These are phyloP conservation scores for Pichia sp. DNA, from an alignment of 1,139 yeast species.

Conservation along the genomic window DNA sequence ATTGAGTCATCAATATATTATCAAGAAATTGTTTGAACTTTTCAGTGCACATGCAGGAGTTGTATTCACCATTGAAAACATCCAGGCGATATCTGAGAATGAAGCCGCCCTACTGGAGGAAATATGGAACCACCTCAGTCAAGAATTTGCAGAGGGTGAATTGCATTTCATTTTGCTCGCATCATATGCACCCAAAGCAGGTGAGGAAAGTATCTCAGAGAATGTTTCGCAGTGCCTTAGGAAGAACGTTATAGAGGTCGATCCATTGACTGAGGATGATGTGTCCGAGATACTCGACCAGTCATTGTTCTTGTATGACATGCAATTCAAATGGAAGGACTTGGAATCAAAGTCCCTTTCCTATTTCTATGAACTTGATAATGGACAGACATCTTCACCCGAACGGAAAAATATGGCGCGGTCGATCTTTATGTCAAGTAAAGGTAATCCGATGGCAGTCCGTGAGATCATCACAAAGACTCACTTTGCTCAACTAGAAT, in stretches of 20 bases:
- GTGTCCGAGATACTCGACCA: slow-evolving; percentile 22
- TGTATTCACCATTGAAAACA: slow-evolving; percentile 42
- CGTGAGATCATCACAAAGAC: slow-evolving; percentile 15
- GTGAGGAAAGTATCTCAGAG: neutral
- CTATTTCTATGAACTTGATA: slow-evolving; percentile 6
- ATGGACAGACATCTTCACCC: neutral
- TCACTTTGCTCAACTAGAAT: slow-evolving; percentile 14
- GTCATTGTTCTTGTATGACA: slow-evolving; percentile 18
- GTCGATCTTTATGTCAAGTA: slow-evolving; percentile 21
- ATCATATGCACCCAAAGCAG: slow-evolving; percentile 1
- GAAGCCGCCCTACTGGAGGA: slow-evolving; percentile 32
- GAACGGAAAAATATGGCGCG: slow-evolving; percentile 15
- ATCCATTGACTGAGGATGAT: slow-evolving; percentile 16
- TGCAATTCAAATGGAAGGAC: slow-evolving; percentile 10
- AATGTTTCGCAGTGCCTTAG: slow-evolving; percentile 5
- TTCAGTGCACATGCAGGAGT: slow-evolving; percentile 36
- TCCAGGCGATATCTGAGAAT: slow-evolving; percentile 36
- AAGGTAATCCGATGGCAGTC: slow-evolving; percentile 25
- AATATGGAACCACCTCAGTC: slow-evolving; percentile 22
- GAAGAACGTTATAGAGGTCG: slow-evolving; percentile 6
- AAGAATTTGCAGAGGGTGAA: slow-evolving; percentile 6
- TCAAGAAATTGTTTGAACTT: slow-evolving; percentile 37
- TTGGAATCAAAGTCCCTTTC: slow-evolving; percentile 2
- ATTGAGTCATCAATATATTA: slow-evolving; percentile 36
- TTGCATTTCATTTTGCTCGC: slow-evolving; percentile 8